These are phyloP conservation scores for Phytophthora sansomeana DNA, from an alignment of 352 stramenopile genomes.

Conservation along the genomic window DNA sequence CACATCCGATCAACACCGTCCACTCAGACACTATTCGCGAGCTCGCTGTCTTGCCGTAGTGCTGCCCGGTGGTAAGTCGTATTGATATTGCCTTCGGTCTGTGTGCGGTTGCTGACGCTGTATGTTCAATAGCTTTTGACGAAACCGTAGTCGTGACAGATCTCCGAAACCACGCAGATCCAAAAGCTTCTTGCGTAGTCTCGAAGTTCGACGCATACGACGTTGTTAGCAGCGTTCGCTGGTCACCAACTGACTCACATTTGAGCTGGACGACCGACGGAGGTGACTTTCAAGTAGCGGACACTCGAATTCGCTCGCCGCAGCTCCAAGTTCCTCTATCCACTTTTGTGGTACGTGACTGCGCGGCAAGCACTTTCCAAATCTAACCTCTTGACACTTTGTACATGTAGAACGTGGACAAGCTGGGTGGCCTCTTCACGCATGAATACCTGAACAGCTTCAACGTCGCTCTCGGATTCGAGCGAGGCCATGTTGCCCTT, in stretches of 20 bases:
- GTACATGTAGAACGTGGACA: slow-evolving; percentile 51
- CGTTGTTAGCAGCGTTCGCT: slow-evolving; percentile 84
- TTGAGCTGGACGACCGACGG: slow-evolving; percentile 88
- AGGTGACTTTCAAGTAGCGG: slow-evolving; percentile 74
- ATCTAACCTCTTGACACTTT: background rate
- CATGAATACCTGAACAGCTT: slow-evolving; percentile 72
- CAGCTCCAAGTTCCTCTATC: slow-evolving; percentile 51
- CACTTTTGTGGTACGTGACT: slow-evolving; percentile 35
- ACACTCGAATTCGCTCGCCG: slow-evolving; percentile 48
- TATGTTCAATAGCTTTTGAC: slow-evolving; percentile 66
- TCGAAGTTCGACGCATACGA: slow-evolving; percentile 77
- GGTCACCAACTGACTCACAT: slow-evolving; percentile 51
- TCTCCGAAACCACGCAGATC: slow-evolving; percentile 53
- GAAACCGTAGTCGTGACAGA: slow-evolving; percentile 80
- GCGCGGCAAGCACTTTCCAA: background rate
- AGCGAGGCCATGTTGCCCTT: slow-evolving; percentile 65
- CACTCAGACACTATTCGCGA: slow-evolving; percentile 83
- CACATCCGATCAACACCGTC: slow-evolving; percentile 61
- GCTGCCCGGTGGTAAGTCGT: slow-evolving; percentile 29
- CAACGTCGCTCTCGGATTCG: slow-evolving; percentile 73
- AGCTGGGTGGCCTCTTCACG: slow-evolving; percentile 68
- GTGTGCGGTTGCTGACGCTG: background rate
- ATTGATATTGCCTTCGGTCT: background rate
- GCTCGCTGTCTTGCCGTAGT: slow-evolving; percentile 53
- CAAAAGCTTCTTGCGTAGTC: slow-evolving; percentile 42